Conservation (phyloP, 129 eudicot species). For the Cynara cardunculus region DNA sequence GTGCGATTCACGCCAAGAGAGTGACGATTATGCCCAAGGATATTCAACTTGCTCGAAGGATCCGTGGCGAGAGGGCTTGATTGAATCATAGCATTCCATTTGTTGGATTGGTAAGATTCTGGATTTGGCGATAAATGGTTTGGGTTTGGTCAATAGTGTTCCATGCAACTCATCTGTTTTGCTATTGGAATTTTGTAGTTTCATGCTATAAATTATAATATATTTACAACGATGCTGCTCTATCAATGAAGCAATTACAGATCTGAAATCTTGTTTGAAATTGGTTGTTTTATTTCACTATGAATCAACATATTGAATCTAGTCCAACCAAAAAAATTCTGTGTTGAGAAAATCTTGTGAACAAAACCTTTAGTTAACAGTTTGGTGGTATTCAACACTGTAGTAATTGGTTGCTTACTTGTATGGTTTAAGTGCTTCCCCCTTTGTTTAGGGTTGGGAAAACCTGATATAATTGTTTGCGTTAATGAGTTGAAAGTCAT, state of each 20-base stretch:
- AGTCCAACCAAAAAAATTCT: too few relatives aligned
- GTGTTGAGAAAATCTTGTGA: too few relatives aligned
- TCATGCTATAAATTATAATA: neutral
- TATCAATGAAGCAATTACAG: too few relatives aligned
- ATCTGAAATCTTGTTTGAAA: too few relatives aligned
- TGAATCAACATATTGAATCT: too few relatives aligned
- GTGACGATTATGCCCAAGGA: constrained; percentile 39
- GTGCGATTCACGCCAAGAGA: constrained; percentile 21
- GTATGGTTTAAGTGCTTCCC: too few relatives aligned
- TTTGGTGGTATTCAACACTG: too few relatives aligned
- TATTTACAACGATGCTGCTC: too few relatives aligned
- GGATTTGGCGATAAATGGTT: neutral
- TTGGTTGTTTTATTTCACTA: too few relatives aligned
- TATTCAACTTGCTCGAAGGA: constrained; percentile 40
- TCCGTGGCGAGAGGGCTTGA: constrained; percentile 40
- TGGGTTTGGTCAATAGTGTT: neutral
- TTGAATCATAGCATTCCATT: neutral
- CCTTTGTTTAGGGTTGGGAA: neutral
- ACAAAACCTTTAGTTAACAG: too few relatives aligned
- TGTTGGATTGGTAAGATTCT: neutral
- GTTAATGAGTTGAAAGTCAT: too few relatives aligned
- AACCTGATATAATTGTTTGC: neutral
- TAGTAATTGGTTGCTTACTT: too few relatives aligned
- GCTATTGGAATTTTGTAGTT: neutral
- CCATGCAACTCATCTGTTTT: neutral